phyloP scores from a whole-genome alignment of 441 rosid species.

The Viola pubescens region DNA sequence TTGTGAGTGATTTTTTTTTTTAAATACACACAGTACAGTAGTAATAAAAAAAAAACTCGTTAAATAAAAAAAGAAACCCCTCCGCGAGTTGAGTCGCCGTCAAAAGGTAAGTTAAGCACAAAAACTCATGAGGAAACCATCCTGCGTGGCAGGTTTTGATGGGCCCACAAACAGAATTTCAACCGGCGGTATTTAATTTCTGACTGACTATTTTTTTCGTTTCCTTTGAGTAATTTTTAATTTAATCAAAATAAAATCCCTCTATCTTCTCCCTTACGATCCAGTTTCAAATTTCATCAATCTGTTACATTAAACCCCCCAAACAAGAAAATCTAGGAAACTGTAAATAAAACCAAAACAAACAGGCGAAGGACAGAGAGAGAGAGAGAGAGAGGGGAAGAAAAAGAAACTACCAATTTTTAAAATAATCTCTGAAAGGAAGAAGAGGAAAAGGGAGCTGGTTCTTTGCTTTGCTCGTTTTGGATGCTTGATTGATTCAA shows the following conservation, averaged over 20 bases:
- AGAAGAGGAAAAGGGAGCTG: conserved; percentile 7
- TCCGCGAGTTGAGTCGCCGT: background rate
- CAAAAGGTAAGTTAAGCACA: background rate
- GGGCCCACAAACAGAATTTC: conserved; percentile 13
- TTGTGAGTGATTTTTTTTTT: too few relatives aligned
- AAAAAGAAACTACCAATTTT: too few relatives aligned
- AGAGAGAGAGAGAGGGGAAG: too few relatives aligned
- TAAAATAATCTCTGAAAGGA: background rate
- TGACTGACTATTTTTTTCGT: background rate
- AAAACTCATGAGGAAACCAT: background rate
- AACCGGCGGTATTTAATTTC: background rate
- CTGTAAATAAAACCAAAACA: background rate
- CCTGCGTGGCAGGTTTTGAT: background rate
- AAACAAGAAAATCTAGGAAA: background rate
- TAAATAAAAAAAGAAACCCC: background rate
- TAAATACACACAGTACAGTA: too few relatives aligned
- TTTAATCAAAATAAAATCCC: background rate
- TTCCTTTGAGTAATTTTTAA: background rate
- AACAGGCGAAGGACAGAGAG: too few relatives aligned
- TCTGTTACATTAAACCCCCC: background rate
- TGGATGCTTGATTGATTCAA: conserved; percentile 25
- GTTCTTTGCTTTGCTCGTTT: conserved; percentile 5
- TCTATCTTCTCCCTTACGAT: conserved; percentile 25
- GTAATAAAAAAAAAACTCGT: background rate
- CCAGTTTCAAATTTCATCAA: conserved; percentile 11